Evolutionary conservation across 1,139 yeast genomes (phyloP), one percentile per base, ranked within the genome.

Genomic region (Kodamaea arcana): DNA sequence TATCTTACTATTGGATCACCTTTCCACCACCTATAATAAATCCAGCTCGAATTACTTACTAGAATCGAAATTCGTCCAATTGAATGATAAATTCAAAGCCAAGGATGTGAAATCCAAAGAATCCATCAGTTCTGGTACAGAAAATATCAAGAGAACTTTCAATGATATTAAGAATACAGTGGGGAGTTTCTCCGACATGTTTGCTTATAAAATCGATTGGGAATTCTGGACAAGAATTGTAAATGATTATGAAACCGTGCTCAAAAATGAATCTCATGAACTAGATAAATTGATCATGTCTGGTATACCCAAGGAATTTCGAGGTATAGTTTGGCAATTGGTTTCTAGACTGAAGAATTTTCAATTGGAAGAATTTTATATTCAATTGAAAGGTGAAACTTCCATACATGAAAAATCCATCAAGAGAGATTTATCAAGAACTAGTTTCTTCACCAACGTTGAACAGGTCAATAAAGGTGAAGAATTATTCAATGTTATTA

Each of bases 291-390:
- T 82, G 28, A 75, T 92, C 23, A 72, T 81, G 22, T 63, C 65
- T 10, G 97, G 97, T 31, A 80, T 92, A 32, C 97, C 98, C 10
- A 65, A 73, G 36, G 94, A 84, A 45, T 71, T 92, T 33, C 69
- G 97, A 43, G 95, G 96, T 1, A 79, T 88, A 42, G 74, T 90
- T 16, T 92, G 98, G 98, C 97, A 90, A 58, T 65, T 86, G 34
- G 83, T 88, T 36, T 73, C 95, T n/a, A 78, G 79, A 43, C 82
- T 94, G 10, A 88, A 87, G 51, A 79, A 83, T 29, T 62, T 74
- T 27, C 73, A 78, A 34, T 70, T 87, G 48, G 94, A 87, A 54
- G 92, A 83, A 45, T 78, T 78, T 47, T 75, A 77, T 43, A 62
- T 72, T 23, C 72, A 78, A 30, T 65, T 81, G 41, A 60, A 65